Percentiles rank a stretch among this genome's conserved stretches.
phyloP scores from a whole-genome alignment of 768 basidiomycete genomes.

The Mycena crocata region DNA sequence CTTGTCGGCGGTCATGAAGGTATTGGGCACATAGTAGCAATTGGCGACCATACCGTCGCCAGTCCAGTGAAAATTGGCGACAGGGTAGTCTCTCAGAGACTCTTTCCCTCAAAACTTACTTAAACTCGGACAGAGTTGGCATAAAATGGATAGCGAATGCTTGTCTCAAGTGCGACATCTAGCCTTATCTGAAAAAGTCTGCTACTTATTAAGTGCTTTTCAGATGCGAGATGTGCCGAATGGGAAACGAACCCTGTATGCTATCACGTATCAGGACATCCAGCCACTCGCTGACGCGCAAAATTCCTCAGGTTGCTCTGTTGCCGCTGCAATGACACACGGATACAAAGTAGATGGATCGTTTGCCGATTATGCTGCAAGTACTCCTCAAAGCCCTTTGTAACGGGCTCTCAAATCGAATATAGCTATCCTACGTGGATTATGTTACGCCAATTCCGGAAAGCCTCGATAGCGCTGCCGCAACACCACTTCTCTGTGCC shows the following conservation, averaged over 20 bases:
- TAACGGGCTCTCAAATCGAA: neutral
- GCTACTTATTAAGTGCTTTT: neutral
- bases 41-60: slow-evolving; percentile 67
- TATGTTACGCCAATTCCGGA: slow-evolving; percentile 86
- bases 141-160: slow-evolving; percentile 73
- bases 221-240: slow-evolving; percentile 78
- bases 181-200: neutral
- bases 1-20: slow-evolving; percentile 86
- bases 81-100: too few relatives aligned
- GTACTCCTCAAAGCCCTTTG: slow-evolving; percentile 25
- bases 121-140: too few relatives aligned
- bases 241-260: slow-evolving; percentile 65
- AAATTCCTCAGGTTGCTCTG: slow-evolving; percentile 56
- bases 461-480: slow-evolving; percentile 66
- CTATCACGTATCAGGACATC: neutral
- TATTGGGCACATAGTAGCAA: slow-evolving; percentile 81
- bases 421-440: slow-evolving; percentile 68
- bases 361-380: slow-evolving; percentile 72
- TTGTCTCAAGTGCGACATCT: slow-evolving; percentile 50
- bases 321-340: slow-evolving; percentile 54
- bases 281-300: neutral
- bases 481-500: slow-evolving; percentile 80
- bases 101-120: too few relatives aligned
- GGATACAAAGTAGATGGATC: slow-evolving; percentile 80
- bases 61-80: slow-evolving; percentile 74